These are phyloP conservation scores for Hamamelis virginiana DNA, from an alignment of 164 flowering plant species.

Conservation along the genomic window DNA sequence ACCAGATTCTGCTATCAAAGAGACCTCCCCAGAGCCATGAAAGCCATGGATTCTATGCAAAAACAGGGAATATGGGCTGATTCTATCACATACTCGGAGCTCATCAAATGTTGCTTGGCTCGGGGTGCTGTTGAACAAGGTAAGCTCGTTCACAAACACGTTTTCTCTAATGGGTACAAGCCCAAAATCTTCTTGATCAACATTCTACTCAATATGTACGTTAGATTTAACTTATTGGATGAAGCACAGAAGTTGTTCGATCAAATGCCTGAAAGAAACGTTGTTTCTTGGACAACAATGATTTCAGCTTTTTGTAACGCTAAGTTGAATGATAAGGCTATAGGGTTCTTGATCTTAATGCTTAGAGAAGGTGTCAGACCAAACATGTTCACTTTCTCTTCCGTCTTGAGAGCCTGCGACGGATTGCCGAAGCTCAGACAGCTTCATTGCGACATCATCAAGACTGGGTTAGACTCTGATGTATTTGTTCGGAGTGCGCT, in stretches of 20 bases:
- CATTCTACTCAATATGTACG: slow-evolving; percentile 60
- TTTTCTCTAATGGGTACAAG: slow-evolving; percentile 50
- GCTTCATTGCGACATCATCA: slow-evolving; percentile 58
- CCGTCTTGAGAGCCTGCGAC: slow-evolving; percentile 63
- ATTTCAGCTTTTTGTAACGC: slow-evolving; percentile 57
- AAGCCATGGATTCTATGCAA: slow-evolving; percentile 53
- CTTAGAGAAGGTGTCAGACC: slow-evolving; percentile 58
- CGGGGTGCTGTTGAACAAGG: slow-evolving; percentile 47
- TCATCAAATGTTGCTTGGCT: slow-evolving; percentile 69
- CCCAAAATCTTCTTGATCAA: slow-evolving; percentile 66
- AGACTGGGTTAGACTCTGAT: too few species aligned
- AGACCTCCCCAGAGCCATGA: slow-evolving; percentile 63
- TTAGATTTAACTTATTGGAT: slow-evolving; percentile 48
- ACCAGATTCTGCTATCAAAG: slow-evolving; percentile 50
- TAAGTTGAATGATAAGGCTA: slow-evolving; percentile 38
- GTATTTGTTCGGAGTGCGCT: too few species aligned
- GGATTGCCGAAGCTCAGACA: slow-evolving; percentile 41
- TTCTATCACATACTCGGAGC: slow-evolving; percentile 59
- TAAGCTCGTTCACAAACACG: slow-evolving; percentile 50
- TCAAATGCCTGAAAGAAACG: too few species aligned
- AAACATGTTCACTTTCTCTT: too few species aligned
- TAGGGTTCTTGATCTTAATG: slow-evolving; percentile 56
- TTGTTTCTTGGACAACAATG: too few species aligned
- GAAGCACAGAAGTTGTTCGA: slow-evolving; percentile 72
- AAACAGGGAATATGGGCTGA: slow-evolving; percentile 50